These are phyloP conservation scores for Termitomyces sp. DNA, from an alignment of 768 basidiomycete genomes.

Conservation along the genomic window DNA sequence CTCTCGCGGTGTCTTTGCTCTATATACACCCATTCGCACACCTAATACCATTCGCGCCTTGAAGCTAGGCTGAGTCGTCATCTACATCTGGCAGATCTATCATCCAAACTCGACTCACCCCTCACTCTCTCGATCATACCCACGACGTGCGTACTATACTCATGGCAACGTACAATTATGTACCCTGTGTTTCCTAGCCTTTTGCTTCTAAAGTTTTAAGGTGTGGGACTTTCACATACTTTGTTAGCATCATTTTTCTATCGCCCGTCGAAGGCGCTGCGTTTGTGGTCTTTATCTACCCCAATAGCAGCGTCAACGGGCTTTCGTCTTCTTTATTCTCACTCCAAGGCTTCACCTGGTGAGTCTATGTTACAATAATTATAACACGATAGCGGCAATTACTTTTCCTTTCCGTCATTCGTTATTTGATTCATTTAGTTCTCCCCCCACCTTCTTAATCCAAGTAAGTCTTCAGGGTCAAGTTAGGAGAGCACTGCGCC, in stretches of 20 bases:
- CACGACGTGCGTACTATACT: not conserved
- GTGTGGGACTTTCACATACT: not conserved
- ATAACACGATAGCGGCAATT: not conserved
- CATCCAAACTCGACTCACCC: not conserved
- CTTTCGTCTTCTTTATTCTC: not conserved
- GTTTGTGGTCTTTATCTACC: not conserved
- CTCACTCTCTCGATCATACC: not conserved
- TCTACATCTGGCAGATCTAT: not conserved
- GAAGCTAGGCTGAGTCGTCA: not conserved
- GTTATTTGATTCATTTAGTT: too few species aligned
- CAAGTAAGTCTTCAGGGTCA: not conserved
- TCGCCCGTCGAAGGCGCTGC: not conserved
- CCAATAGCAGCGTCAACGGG: not conserved
- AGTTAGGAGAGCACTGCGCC: not conserved
- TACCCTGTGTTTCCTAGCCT: not conserved
- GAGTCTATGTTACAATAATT: not conserved
- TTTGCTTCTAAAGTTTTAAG: not conserved
- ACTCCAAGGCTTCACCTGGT: not conserved
- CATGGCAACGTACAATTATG: not conserved
- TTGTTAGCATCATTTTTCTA: not conserved
- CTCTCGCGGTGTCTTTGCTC: too few species aligned
- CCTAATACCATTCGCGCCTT: not conserved
- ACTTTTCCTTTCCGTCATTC: not conserved
- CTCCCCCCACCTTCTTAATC: not conserved
- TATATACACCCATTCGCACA: too few species aligned